phyloP scores from a whole-genome alignment of 768 basidiomycete species.

The Mycena latifolia region DNA sequence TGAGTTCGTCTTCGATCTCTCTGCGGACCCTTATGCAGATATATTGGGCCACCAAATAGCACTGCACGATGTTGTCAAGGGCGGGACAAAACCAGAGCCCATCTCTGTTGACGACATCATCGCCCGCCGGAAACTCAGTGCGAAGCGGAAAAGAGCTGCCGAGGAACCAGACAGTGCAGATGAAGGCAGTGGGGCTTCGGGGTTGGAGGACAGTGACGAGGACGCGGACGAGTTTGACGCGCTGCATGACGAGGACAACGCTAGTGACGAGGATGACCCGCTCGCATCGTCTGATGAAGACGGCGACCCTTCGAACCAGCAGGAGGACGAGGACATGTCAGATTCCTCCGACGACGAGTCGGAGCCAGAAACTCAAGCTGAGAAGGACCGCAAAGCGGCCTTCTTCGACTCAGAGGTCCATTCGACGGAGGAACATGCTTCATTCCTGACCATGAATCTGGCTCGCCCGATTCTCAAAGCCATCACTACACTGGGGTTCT shows the following conservation, averaged over 20 bases:
- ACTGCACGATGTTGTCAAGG: slow-evolving; percentile 70
- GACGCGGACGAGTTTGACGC: slow-evolving; percentile 41
- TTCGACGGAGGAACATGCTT: slow-evolving; percentile 68
- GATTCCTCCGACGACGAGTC: slow-evolving; percentile 45
- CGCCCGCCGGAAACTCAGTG: slow-evolving; percentile 69
- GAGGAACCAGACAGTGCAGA: slow-evolving; percentile 49
- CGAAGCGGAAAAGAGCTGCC: slow-evolving; percentile 75
- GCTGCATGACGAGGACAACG: slow-evolving; percentile 45
- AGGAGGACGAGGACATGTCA: slow-evolving; percentile 36
- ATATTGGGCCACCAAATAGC: slow-evolving; percentile 56
- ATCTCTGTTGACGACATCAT: slow-evolving; percentile 95
- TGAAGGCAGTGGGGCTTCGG: slow-evolving; percentile 53
- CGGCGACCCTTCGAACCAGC: slow-evolving; percentile 32
- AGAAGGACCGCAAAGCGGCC: slow-evolving; percentile 85
- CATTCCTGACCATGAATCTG: slow-evolving; percentile 94
- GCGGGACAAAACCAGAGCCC: slow-evolving; percentile 76
- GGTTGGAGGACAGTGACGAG: slow-evolving; percentile 45
- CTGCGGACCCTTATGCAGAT: slow-evolving; percentile 77
- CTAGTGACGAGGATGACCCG: slow-evolving; percentile 46
- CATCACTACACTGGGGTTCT: slow-evolving; percentile 83
- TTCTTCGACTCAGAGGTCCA: slow-evolving; percentile 81
- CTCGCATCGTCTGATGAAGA: slow-evolving; percentile 46
- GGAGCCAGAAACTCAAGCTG: slow-evolving; percentile 70
- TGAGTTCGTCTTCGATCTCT: slow-evolving; percentile 85
- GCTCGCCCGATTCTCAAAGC: slow-evolving; percentile 95